phyloP scores from a whole-genome alignment of 805 yeast genomes.

The Tetrapisispora iriomotensis region DNA sequence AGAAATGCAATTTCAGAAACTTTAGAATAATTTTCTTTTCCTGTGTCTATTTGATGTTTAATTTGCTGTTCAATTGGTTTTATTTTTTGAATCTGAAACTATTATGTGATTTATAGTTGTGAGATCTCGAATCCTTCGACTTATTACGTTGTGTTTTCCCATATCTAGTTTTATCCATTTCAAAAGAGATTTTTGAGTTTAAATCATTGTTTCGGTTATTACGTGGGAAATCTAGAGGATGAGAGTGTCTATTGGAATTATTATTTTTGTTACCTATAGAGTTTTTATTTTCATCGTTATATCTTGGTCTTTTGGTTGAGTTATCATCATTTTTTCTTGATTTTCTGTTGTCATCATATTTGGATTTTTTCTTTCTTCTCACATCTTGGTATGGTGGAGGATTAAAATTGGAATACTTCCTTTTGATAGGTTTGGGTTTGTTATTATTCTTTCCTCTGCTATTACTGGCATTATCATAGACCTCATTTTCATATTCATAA shows the following conservation, averaged over 20 bases:
- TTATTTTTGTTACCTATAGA: conserved; percentile 5
- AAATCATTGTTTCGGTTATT: conserved; percentile 7
- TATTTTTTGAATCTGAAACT: conserved; percentile 1
- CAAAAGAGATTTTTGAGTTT: conserved; percentile 2
- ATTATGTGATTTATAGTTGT: conserved; percentile 9
- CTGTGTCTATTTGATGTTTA: neutral
- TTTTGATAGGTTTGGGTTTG: conserved; percentile 9
- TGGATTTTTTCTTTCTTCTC: conserved; percentile 6
- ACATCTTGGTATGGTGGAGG: conserved; percentile 16
- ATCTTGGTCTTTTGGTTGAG: too few relatives aligned
- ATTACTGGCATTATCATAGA: conserved; percentile 14
- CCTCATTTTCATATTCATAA: conserved; percentile 19
- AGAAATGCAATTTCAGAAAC: neutral
- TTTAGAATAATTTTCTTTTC: neutral
- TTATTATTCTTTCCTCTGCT: conserved; percentile 4
- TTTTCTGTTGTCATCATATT: conserved; percentile 6
- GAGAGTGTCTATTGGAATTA: conserved; percentile 3
- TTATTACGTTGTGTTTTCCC: conserved; percentile 2
- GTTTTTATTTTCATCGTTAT: neutral
- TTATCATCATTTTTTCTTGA: conserved; percentile 4
- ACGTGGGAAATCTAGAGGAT: conserved; percentile 26
- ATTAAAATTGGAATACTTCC: conserved; percentile 16
- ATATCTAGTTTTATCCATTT: conserved; percentile 18
- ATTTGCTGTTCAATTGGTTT: neutral
- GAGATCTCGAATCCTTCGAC: neutral